phyloP scores from a whole-genome alignment of 140 eudicot genomes.

The Stevia rebaudiana region DNA sequence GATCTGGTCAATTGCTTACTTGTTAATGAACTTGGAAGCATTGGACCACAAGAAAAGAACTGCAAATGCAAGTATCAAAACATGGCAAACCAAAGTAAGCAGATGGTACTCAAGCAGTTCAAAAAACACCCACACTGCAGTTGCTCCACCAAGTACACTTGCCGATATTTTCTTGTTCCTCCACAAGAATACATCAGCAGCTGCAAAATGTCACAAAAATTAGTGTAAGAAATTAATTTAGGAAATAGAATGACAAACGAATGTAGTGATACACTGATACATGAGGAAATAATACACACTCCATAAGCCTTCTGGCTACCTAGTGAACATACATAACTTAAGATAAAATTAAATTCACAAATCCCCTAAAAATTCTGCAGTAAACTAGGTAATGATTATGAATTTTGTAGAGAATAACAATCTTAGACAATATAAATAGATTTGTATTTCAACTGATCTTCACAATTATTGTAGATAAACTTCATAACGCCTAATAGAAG shows the following conservation, averaged over 20 bases:
- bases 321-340: background rate
- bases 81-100: constrained; percentile 73
- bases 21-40: constrained; percentile 65
- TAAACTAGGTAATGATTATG: background rate
- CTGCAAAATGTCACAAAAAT: constrained; percentile 32
- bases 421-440: background rate
- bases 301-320: background rate
- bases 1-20: constrained; percentile 38
- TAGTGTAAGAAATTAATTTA: background rate
- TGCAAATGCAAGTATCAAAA: constrained; percentile 55
- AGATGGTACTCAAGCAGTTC: constrained; percentile 80
- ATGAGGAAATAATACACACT: background rate
- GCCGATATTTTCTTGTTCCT: constrained; percentile 96
- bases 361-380: background rate
- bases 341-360: background rate
- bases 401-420: background rate
- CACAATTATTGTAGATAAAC: too few relatives aligned
- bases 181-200: constrained; percentile 97
- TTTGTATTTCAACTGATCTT: too few relatives aligned
- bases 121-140: constrained; percentile 82
- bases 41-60: constrained; percentile 82
- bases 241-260: background rate
- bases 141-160: constrained; percentile 73
- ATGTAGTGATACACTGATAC: background rate
- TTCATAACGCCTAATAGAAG: too few relatives aligned